Evolutionary conservation across 257 asterid species (phyloP), one percentile per base, ranked within the genome.

Genomic region (Salvia splendens): DNA sequence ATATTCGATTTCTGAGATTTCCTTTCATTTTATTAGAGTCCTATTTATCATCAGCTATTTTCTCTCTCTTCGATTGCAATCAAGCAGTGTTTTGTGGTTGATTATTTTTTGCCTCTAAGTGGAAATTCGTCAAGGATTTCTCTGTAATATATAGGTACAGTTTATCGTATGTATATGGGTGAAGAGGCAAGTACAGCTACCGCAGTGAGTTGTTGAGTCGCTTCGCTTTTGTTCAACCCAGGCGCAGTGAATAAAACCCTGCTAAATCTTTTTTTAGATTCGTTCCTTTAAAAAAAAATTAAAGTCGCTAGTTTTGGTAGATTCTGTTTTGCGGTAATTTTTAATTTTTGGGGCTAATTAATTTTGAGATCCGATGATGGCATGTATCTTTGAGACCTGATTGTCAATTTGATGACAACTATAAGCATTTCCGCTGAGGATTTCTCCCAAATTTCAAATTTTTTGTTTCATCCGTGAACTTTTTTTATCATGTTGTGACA

Each of bases 311-410:
- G 2, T 3, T 32, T 7, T 55, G 6, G 6, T 28, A 8, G 3
- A 11, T 30, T 6, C 5, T 11, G 51, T 53, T 2, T 43, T 17
- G 5, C 30, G 3, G 0, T 3, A 5, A 9, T n/a, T 47, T 54
- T 12, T 0, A 15, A 5, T 8, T 54, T 71, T 8, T 12, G 62
- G 61, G 63, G 38, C 0, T 1, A 10, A 4, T 53, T 24, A 24
- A 45, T 15, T 45, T 8, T 28, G 5, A n/a, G 41, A 72, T 86
- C 95, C 95, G 3, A 57, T 91, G 97, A 91, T 91, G 97, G 88
- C 86, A 84, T 84, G 84, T 8, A 91, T 88, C 97, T 91, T 91
- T 91, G 97, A 91, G 97, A 91, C 95, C 97, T 91, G 97, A 91
- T 81, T 79, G 80, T 86, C 81, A 66, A 69, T 71, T 86, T 86